These are phyloP conservation scores for Lizanozyma gosingica DNA, from an alignment of 1,139 yeast species.

Conservation along the genomic window DNA sequence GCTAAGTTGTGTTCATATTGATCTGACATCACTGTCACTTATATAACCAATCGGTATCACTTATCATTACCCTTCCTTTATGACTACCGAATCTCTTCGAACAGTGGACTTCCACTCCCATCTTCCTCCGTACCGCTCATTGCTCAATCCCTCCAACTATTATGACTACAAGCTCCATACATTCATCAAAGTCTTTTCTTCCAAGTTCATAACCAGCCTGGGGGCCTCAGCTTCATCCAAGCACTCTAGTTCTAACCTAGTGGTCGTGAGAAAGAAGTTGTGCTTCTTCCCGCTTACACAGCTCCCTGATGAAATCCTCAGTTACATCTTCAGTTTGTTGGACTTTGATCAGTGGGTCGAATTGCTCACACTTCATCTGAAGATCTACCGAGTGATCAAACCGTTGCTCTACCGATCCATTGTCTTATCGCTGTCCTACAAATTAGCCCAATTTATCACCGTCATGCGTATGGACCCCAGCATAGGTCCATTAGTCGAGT, in stretches of 20 bases:
- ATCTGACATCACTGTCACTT: too few relatives aligned
- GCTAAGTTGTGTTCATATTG: too few relatives aligned
- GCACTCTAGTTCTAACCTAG: not conserved
- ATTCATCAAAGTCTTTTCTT: constrained; percentile 5
- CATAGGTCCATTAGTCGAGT: constrained; percentile 47
- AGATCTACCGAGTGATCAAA: constrained; percentile 41
- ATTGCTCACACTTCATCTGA: not conserved
- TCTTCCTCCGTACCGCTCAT: constrained; percentile 20
- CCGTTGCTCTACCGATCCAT: constrained; percentile 48
- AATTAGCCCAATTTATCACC: constrained; percentile 72
- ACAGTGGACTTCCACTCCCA: constrained; percentile 9
- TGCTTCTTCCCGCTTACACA: not conserved
- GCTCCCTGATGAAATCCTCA: not conserved
- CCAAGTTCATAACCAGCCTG: not conserved
- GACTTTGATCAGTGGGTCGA: not conserved
- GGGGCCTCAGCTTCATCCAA: not conserved
- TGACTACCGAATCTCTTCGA: not conserved
- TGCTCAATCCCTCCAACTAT: constrained; percentile 16
- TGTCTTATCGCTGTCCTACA: constrained; percentile 53
- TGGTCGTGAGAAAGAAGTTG: not conserved
- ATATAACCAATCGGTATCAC: too few relatives aligned
- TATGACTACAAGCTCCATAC: constrained; percentile 17
- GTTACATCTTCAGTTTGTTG: not conserved
- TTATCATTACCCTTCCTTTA: too few relatives aligned
- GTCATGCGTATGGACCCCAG: constrained; percentile 45